Base-by-base conservation (phyloP, 1,284 basidiomycete genomes). In the Melampsora occidentalis region DNA sequence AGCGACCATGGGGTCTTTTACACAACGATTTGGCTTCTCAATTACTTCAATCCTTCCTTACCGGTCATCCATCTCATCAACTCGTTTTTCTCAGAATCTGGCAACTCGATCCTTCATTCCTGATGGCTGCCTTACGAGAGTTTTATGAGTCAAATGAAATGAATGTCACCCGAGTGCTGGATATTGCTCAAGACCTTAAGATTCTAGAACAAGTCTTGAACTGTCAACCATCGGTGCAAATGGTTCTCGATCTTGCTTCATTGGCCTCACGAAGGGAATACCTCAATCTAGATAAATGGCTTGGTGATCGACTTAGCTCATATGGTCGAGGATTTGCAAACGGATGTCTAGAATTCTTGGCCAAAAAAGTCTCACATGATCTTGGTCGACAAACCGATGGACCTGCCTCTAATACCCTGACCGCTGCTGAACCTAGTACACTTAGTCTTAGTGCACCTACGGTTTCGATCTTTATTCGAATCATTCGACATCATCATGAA, bases 31-130 rank as follows among this genome's bases (percentile, higher is more conserved):
- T 98, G 83, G 90, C 92, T 20, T 88, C 90, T 70, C 91, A 91
- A 81, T 86, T 99, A 33, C 86, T 98, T 68, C 87, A 89, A 62
- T 91, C 95, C 89, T 98, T 99, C 86, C 86, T 99, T 65, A 90
- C 89, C 25, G 91, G 93, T 5, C 92, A 97, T 81, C 93, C 94
- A 7, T 94, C 94, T 79, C 92, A 96, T 80, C 92, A 96, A 80
- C 88, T 99, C 28, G 95, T 98, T 76, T 98, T 99, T 85, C 93
- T 96, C 89, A 88, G 93, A 76, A 89, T 99, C 77, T 96, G 92
- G 91, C 91, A 95, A 81, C 91, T 92, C 67, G 89, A 95, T 80
- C 91, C 91, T 0, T 86, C 89, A 0, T 92, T 94, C 81, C 87
- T 98, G 67, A 90, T 93, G 9, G 88, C 90, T 75, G 91, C 93